phyloP scores from a whole-genome alignment of 306 rosid genomes.

The Begonia loranthoides region DNA sequence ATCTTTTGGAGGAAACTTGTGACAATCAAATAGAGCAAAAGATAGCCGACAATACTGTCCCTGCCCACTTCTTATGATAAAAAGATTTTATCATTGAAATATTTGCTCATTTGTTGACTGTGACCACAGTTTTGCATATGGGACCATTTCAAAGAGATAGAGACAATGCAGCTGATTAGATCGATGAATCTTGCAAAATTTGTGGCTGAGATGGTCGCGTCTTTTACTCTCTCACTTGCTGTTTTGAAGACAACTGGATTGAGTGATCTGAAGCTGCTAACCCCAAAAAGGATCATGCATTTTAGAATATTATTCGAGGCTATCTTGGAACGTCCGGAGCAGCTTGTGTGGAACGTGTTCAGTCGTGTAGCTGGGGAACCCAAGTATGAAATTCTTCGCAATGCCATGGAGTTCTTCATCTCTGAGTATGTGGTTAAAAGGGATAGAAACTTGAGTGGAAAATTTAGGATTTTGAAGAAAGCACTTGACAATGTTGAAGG shows the following conservation, averaged over 20 bases:
- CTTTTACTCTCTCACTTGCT: constrained; percentile 66
- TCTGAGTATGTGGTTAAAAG: constrained; percentile 51
- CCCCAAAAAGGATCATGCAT: constrained; percentile 70
- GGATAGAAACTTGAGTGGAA: constrained; percentile 25
- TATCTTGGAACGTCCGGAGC: constrained; percentile 49
- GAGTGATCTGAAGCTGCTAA: constrained; percentile 39
- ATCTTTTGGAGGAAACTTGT: too few species aligned
- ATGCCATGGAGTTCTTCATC: constrained; percentile 54
- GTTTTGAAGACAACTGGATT: constrained; percentile 62
- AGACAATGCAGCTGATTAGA: constrained; percentile 54
- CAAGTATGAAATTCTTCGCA: constrained; percentile 61
- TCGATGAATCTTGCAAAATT: constrained; percentile 81
- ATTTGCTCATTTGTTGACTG: too few species aligned
- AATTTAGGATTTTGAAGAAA: constrained; percentile 56
- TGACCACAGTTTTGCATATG: constrained; percentile 61
- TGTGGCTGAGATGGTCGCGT: constrained; percentile 67
- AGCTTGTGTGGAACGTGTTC: constrained; percentile 59
- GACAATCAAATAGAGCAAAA: too few species aligned
- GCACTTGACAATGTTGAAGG: constrained; percentile 74
- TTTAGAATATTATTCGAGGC: constrained; percentile 76
- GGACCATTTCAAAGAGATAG: constrained; percentile 83
- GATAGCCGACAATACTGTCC: too few species aligned
- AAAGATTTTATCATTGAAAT: too few species aligned
- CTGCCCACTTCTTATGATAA: too few species aligned
- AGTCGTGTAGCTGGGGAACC: constrained; percentile 60